Evolutionary conservation across 2,329 filamentous ascomycete species (phyloP).

Genomic region (Cercospora zeae-maydis): DNA sequence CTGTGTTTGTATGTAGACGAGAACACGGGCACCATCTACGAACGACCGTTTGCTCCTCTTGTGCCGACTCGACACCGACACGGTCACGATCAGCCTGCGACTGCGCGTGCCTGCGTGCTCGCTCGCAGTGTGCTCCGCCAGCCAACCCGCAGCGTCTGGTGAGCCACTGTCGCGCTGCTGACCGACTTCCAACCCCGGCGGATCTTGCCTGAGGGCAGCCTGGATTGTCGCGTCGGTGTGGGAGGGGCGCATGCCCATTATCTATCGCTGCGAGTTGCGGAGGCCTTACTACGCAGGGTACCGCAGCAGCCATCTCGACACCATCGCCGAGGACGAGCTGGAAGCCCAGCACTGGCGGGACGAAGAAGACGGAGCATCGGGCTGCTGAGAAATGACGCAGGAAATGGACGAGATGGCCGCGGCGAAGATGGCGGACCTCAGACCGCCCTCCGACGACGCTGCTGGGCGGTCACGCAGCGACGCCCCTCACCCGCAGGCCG

Average conservation of each 20-base stretch:
- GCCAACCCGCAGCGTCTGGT: not conserved
- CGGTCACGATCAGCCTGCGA: not conserved
- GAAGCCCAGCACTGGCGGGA: slow-evolving; percentile 29
- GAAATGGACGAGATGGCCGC: slow-evolving; percentile 33
- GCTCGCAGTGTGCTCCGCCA: not conserved
- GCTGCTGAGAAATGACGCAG: slow-evolving; percentile 13
- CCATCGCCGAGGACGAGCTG: slow-evolving; percentile 32
- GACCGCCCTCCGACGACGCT: slow-evolving; percentile 16
- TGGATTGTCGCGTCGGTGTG: not conserved
- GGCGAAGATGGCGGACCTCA: slow-evolving; percentile 30
- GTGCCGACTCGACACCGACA: not conserved
- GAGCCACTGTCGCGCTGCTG: not conserved
- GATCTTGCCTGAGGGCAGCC: not conserved
- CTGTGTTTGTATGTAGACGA: not conserved
- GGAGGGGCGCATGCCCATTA: slow-evolving; percentile 19
- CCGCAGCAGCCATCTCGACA: slow-evolving; percentile 29
- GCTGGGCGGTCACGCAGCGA: slow-evolving; percentile 20
- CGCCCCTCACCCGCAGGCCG: slow-evolving; percentile 15
- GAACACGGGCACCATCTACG: not conserved
- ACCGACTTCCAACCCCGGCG: not conserved
- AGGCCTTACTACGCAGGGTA: slow-evolving; percentile 31
- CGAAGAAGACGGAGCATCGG: slow-evolving; percentile 2
- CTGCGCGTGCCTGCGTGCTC: not conserved
- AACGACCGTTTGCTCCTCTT: not conserved
- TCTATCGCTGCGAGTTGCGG: slow-evolving; percentile 20